Conservation (phyloP, 805 yeast genomes). For the Kodamaea neixiangensis region DNA sequence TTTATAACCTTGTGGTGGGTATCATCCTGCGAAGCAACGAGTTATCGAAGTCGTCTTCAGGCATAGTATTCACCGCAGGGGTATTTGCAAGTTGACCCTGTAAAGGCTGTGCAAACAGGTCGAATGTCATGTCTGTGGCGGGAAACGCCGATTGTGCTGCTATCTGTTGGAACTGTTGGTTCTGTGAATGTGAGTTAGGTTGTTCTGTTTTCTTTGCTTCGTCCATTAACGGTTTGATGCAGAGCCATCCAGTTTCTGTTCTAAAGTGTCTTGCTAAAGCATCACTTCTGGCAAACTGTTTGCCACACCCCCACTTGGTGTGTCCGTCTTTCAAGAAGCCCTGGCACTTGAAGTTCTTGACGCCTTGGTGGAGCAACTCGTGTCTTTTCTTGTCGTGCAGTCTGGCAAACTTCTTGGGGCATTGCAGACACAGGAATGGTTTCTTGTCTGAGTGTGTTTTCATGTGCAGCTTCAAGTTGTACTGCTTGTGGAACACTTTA, state of each 20-base stretch:
- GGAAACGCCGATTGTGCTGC: conserved; percentile 3
- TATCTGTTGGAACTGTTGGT: conserved; percentile 8
- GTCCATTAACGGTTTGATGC: conserved; percentile 64
- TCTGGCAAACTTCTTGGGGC: conserved; percentile 71
- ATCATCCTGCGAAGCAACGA: conserved; percentile 4
- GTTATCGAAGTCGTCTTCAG: conserved; percentile 7
- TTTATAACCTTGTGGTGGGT: neutral
- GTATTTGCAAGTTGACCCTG: neutral
- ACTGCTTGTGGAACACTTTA: conserved; percentile 49
- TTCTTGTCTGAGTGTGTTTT: conserved; percentile 63
- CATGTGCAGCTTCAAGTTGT: conserved; percentile 52
- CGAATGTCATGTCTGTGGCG: neutral
- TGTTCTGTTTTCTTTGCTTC: conserved; percentile 47
- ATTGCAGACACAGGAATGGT: conserved; percentile 65
- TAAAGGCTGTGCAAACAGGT: neutral
- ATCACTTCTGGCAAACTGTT: conserved; percentile 73
- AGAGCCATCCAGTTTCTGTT: conserved; percentile 72
- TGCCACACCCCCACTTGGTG: conserved; percentile 75
- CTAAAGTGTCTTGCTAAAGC: conserved; percentile 76
- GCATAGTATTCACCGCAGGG: neutral
- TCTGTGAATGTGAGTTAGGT: neutral
- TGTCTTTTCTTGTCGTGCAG: conserved; percentile 78
- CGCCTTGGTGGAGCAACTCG: conserved; percentile 73
- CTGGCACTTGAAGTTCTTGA: conserved; percentile 66
- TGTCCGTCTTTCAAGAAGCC: conserved; percentile 58